Conservation (phyloP, 495 filamentous ascomycete genomes). For the Penicillium roqueforti region DNA sequence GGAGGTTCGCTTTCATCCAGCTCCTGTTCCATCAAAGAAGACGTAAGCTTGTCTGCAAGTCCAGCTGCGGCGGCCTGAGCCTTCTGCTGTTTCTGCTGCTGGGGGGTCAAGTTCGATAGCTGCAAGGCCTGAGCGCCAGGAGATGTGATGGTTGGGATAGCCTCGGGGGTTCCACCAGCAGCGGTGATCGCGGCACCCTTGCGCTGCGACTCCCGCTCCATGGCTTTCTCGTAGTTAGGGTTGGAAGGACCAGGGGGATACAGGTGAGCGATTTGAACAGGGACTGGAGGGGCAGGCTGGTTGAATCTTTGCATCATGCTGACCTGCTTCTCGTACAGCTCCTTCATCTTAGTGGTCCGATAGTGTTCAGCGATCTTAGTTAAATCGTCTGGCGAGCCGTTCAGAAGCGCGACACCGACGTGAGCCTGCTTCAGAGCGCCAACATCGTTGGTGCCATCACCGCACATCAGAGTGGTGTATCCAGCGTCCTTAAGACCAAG, state of each 20-base stretch:
- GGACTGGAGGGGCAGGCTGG: slow-evolving; percentile 85
- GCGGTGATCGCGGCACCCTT: slow-evolving; percentile 54
- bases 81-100: slow-evolving; percentile 59
- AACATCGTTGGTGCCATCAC: slow-evolving; percentile 98
- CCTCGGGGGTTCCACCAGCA: slow-evolving; percentile 39
- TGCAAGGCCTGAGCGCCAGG: slow-evolving; percentile 67
- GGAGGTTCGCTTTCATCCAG: slow-evolving; percentile 87
- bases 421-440: slow-evolving; percentile 98
- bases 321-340: slow-evolving; percentile 95
- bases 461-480: slow-evolving; percentile 98
- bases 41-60: slow-evolving; percentile 82
- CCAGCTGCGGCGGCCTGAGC: slow-evolving; percentile 67
- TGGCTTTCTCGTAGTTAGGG: slow-evolving; percentile 92
- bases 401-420: slow-evolving; percentile 91
- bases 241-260: slow-evolving; percentile 90
- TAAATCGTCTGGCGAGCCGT: slow-evolving; percentile 88
- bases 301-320: slow-evolving; percentile 89
- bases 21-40: slow-evolving; percentile 85
- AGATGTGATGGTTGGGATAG: slow-evolving; percentile 64
- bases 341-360: slow-evolving; percentile 94
- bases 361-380: slow-evolving; percentile 88
- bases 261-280: slow-evolving; percentile 83
- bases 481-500: slow-evolving; percentile 92
- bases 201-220: slow-evolving; percentile 73
- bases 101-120: slow-evolving; percentile 47